Evolutionary conservation across 2,329 filamentous ascomycete genomes (phyloP).

Genomic region (Aspergillus vadensis): DNA sequence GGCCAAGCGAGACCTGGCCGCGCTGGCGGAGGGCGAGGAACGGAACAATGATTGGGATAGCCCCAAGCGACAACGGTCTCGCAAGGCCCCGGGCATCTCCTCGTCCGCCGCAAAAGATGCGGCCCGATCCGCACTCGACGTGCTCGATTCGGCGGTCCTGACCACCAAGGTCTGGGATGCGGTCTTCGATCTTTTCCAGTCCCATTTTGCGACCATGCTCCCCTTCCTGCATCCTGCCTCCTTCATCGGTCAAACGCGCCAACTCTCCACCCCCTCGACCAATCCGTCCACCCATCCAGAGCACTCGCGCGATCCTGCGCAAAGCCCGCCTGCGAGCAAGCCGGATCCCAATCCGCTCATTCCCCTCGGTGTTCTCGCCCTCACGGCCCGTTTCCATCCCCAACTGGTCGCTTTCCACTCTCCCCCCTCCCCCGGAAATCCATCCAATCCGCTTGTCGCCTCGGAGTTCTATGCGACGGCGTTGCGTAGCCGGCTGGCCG

Average conservation of each 20-base stretch:
- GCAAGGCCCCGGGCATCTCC: constrained; percentile 37
- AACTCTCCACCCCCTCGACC: constrained; percentile 31
- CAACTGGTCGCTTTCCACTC: constrained; percentile 53
- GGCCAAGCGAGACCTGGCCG: constrained; percentile 42
- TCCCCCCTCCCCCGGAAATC: constrained; percentile 43
- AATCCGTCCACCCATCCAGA: constrained; percentile 20
- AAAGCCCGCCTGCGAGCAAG: constrained; percentile 30
- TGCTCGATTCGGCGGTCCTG: constrained; percentile 53
- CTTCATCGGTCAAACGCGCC: constrained; percentile 53
- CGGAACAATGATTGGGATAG: constrained; percentile 46
- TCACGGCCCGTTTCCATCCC: constrained; percentile 59
- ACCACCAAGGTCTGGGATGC: constrained; percentile 59
- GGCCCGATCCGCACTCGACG: constrained; percentile 44
- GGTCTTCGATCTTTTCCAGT: constrained; percentile 61
- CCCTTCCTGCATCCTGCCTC: constrained; percentile 59
- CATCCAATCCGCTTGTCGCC: constrained; percentile 53
- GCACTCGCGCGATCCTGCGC: constrained; percentile 28
- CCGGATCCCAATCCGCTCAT: constrained; percentile 50
- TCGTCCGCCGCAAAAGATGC: constrained; percentile 32
- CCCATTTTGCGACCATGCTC: constrained; percentile 58
- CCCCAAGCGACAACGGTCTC: constrained; percentile 44
- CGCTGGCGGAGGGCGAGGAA: constrained; percentile 41
- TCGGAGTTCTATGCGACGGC: constrained; percentile 59
- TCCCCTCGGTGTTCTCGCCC: constrained; percentile 57
- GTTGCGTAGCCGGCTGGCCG: constrained; percentile 51